phyloP scores from a whole-genome alignment of 805 yeast genomes.

The Starmera dryadoides region DNA sequence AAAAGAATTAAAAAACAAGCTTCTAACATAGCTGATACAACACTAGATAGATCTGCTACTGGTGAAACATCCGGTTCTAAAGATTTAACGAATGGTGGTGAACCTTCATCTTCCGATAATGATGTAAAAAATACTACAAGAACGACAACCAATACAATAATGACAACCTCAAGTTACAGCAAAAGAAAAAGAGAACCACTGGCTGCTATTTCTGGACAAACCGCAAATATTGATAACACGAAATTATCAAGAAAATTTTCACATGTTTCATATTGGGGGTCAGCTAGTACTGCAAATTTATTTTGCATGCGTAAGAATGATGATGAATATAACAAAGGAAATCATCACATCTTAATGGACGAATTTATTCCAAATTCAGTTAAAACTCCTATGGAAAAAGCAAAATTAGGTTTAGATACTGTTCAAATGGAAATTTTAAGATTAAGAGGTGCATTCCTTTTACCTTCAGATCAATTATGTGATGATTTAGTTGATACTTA shows the following conservation, averaged over 20 bases:
- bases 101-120: constrained; percentile 9
- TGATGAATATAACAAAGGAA: constrained; percentile 22
- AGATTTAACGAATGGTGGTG: constrained; percentile 1
- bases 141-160: not conserved
- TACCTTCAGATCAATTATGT: constrained; percentile 55
- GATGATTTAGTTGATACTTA: constrained; percentile 54
- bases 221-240: constrained; percentile 21
- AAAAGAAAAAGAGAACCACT: constrained; percentile 27
- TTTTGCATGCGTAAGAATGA: constrained; percentile 2
- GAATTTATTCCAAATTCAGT: constrained; percentile 19
- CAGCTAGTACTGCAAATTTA: constrained; percentile 36
- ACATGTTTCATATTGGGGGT: constrained; percentile 41
- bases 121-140: not conserved
- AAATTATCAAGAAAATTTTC: constrained; percentile 14
- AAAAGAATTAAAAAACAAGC: constrained; percentile 13
- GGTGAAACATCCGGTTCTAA: constrained; percentile 1
- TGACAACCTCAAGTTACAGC: constrained; percentile 8
- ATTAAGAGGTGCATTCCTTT: constrained; percentile 59
- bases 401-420: constrained; percentile 32
- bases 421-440: constrained; percentile 61
- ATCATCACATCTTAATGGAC: constrained; percentile 29
- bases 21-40: not conserved
- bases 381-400: constrained; percentile 18
- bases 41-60: not conserved
- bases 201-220: constrained; percentile 23